Base-by-base conservation (phyloP, 2,329 filamentous ascomycete species). In the Fusarium sp. region DNA sequence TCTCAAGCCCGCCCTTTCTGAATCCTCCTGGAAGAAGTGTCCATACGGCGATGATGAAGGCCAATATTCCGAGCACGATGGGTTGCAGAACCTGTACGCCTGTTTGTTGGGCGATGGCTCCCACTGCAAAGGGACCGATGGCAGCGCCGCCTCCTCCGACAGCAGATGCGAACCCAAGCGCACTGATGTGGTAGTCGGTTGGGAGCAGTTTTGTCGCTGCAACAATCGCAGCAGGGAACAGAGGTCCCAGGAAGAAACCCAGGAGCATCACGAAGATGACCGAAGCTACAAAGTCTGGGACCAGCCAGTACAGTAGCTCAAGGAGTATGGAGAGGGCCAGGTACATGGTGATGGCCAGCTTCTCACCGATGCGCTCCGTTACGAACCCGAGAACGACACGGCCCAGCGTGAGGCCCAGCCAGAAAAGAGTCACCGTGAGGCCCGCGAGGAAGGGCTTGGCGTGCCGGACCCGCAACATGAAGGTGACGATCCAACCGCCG, bases 401-500 rank as follows among this genome's bases (percentile, higher is more conserved):
- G 0, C 94, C 94, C 0, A 94, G 81, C 0, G 94, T 95, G 71
- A 97, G 87, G 0, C 94, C 94, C 49, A 94, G 87, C 94, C 94
- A 97, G 83, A 96, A 97, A 0, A 93, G 92, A 0, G 93, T 96
- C 0, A 91, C 92, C 0, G 90, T 91, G 83, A 96, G 90, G 4
- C 94, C 94, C 36, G 92, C 91, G 3, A 91, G 87, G 77, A 96
- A 96, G 0, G 90, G 84, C 27, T 85, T 87, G 5, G 91, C 93
- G 40, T 92, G 81, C 16, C 95, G 89, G 27, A 95, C 91, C 22
- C 89, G 85, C n/a, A 95, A 90, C 93, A 97, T 97, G 80, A 97
- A 97, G 1, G 92, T 92, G 57, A 94, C 92, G 71, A 97, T 92
- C 94, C 94, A 96, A 17, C 94, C 84, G 11, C 92, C 92, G 3